Conservation (phyloP, 1,284 basidiomycete species). For the Ustilago curta region DNA sequence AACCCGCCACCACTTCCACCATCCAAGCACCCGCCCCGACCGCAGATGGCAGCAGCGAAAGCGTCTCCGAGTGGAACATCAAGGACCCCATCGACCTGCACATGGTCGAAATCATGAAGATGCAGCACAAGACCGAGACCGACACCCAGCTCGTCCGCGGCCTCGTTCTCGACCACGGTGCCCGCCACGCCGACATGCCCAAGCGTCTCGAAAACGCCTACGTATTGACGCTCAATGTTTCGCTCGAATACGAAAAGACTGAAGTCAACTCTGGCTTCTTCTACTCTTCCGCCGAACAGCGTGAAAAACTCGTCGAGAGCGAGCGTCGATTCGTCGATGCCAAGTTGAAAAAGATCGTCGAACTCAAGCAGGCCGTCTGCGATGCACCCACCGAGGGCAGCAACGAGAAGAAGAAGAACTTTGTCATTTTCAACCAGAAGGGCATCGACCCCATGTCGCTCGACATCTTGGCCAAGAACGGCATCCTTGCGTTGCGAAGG, state of each 20-base stretch:
- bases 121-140: conserved; percentile 98
- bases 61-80: conserved; percentile 62
- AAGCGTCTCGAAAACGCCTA: conserved; percentile 97
- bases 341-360: conserved; percentile 95
- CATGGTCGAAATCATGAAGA: conserved; percentile 99
- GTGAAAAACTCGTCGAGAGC: conserved; percentile 98
- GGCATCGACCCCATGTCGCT: conserved; percentile 98
- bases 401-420: conserved; percentile 77
- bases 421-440: conserved; percentile 99
- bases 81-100: conserved; percentile 89
- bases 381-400: conserved; percentile 70
- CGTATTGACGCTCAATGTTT: conserved; percentile 96
- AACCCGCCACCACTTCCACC: conserved; percentile 66
- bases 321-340: conserved; percentile 94
- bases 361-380: conserved; percentile 95
- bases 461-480: conserved; percentile 96
- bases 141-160: conserved; percentile 98
- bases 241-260: conserved; percentile 99
- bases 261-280: conserved; percentile 99
- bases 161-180: conserved; percentile 91
- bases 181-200: conserved; percentile 98
- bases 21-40: conserved; percentile 54
- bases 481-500: conserved; percentile 91
- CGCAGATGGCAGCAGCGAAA: conserved; percentile 61
- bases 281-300: conserved; percentile 97